Percentiles rank a stretch among this genome's conserved stretches.
Evolutionary conservation across 805 yeast genomes (phyloP).

Genomic region (Sugiyamaella mastotermitis): DNA sequence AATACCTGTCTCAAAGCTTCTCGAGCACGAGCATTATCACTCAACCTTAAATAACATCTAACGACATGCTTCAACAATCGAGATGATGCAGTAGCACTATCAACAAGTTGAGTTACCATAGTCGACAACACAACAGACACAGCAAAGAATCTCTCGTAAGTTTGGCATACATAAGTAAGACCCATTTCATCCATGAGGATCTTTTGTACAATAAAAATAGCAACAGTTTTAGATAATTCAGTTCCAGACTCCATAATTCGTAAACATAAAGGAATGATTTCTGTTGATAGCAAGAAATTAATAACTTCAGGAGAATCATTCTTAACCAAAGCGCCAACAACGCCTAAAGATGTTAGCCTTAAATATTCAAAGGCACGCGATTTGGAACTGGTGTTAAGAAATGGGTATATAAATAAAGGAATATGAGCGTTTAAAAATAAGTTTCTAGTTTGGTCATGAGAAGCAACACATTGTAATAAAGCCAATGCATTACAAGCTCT

Average conservation of each 20-base stretch:
- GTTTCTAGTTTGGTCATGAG: slow-evolving; percentile 84
- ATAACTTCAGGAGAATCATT: slow-evolving; percentile 95
- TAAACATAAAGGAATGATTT: slow-evolving; percentile 89
- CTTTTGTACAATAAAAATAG: slow-evolving; percentile 91
- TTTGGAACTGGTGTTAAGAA: slow-evolving; percentile 83
- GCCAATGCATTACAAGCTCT: slow-evolving; percentile 95
- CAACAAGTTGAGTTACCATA: slow-evolving; percentile 83
- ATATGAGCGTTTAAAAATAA: slow-evolving; percentile 84
- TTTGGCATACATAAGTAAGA: slow-evolving; percentile 85
- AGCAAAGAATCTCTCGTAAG: slow-evolving; percentile 90
- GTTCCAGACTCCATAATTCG: slow-evolving; percentile 94
- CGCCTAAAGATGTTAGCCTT: slow-evolving; percentile 89
- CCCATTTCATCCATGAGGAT: slow-evolving; percentile 90
- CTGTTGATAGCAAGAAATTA: slow-evolving; percentile 86
- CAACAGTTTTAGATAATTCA: slow-evolving; percentile 91
- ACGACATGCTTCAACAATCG: slow-evolving; percentile 88
- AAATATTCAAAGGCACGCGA: slow-evolving; percentile 91
- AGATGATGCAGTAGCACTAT: slow-evolving; percentile 57
- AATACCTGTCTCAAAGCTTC: slow-evolving; percentile 75
- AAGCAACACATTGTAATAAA: slow-evolving; percentile 91
- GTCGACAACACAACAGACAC: slow-evolving; percentile 80
- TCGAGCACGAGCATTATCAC: slow-evolving; percentile 87
- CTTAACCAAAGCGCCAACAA: slow-evolving; percentile 92
- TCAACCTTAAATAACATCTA: slow-evolving; percentile 82
- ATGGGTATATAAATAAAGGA: slow-evolving; percentile 89